Percentiles rank a stretch among this genome's conserved stretches.
These are phyloP conservation scores for Serpula lacrymans DNA, from an alignment of 768 basidiomycete species.

Conservation along the genomic window DNA sequence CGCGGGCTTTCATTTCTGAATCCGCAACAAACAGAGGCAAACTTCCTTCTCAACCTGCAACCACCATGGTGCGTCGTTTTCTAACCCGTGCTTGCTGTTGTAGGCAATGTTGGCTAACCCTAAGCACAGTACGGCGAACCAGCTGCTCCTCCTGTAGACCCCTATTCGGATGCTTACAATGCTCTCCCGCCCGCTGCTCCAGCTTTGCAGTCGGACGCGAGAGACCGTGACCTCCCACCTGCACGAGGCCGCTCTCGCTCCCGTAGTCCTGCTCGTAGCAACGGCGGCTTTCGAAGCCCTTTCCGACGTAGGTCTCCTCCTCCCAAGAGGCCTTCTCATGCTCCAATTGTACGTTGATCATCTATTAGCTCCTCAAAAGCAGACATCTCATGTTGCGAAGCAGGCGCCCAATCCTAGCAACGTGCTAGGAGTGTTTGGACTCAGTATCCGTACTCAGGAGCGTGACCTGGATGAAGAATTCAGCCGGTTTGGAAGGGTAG, in stretches of 20 bases:
- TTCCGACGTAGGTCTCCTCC: slow-evolving; percentile 57
- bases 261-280: slow-evolving; percentile 57
- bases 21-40: slow-evolving; percentile 44
- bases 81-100: slow-evolving; percentile 14
- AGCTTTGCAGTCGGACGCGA: slow-evolving; percentile 32
- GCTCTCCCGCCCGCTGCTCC: slow-evolving; percentile 53
- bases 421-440: slow-evolving; percentile 96
- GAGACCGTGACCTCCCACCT: slow-evolving; percentile 53
- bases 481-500: slow-evolving; percentile 79
- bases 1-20: slow-evolving; percentile 26
- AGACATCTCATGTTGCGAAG: slow-evolving; percentile 41
- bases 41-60: slow-evolving; percentile 43
- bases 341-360: slow-evolving; percentile 61
- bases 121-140: slow-evolving; percentile 62
- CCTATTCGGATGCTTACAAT: slow-evolving; percentile 80
- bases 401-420: slow-evolving; percentile 86
- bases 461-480: slow-evolving; percentile 96
- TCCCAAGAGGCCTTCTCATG: slow-evolving; percentile 64
- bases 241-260: slow-evolving; percentile 73
- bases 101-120: slow-evolving; percentile 9
- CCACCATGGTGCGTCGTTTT: slow-evolving; percentile 77
- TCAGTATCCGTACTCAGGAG: slow-evolving; percentile 92
- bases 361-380: slow-evolving; percentile 11
- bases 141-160: slow-evolving; percentile 60
- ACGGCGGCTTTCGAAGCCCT: slow-evolving; percentile 55